Percentiles rank a stretch among this genome's conserved stretches.
Conservation (phyloP, 2,329 filamentous ascomycete genomes). For the Neonectria sp. region DNA sequence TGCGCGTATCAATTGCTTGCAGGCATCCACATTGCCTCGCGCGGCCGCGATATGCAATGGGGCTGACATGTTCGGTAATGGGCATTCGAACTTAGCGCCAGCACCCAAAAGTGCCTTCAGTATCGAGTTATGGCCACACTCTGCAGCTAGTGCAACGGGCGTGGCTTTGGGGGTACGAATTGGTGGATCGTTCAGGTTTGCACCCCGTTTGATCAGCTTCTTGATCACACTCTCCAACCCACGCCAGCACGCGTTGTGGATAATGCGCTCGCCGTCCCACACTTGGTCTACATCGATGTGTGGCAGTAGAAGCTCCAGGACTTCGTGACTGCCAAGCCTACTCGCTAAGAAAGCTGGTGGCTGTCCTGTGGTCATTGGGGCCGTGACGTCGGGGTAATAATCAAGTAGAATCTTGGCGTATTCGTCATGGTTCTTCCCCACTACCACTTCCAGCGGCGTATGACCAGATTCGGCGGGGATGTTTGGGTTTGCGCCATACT, state of each 20-base stretch:
- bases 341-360: constrained; percentile 34
- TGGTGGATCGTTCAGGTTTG: constrained; percentile 35
- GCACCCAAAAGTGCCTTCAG: constrained; percentile 30
- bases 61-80: constrained; percentile 12
- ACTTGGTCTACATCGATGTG: constrained; percentile 33
- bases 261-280: constrained; percentile 29
- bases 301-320: constrained; percentile 31
- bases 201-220: constrained; percentile 32
- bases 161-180: constrained; percentile 30
- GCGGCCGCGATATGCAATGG: constrained; percentile 34
- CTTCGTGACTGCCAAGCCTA: constrained; percentile 23
- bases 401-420: constrained; percentile 33
- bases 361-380: constrained; percentile 27
- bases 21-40: constrained; percentile 26
- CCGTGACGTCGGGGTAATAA: constrained; percentile 23
- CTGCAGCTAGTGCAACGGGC: constrained; percentile 34
- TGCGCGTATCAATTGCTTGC: constrained; percentile 27
- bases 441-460: constrained; percentile 31
- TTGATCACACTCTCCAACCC: constrained; percentile 33
- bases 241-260: constrained; percentile 35
- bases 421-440: constrained; percentile 30
- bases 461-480: constrained; percentile 26
- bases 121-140: constrained; percentile 23
- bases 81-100: constrained; percentile 32
- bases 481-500: constrained; percentile 34